Percentiles rank a stretch among this genome's conserved stretches.
Evolutionary conservation across 139 green algal genomes (phyloP).

Genomic region (Haematococcus lacustris): DNA sequence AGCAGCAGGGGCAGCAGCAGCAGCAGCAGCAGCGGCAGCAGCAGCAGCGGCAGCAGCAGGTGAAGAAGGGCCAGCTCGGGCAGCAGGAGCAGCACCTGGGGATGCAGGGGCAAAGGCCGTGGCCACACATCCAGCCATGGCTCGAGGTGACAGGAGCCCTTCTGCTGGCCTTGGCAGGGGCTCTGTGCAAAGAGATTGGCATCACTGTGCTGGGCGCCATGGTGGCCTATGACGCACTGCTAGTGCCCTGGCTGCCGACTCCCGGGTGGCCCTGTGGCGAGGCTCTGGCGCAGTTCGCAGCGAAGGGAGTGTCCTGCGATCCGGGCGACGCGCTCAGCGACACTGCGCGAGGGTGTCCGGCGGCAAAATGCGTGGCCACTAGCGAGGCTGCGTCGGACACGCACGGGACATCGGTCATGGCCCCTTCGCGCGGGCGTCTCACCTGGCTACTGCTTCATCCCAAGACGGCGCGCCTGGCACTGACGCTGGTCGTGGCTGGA

Average conservation of each 20-base stretch:
- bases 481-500: constrained; percentile 21
- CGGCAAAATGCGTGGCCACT: too few species aligned
- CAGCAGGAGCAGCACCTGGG: background rate
- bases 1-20: background rate
- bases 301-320: too few species aligned
- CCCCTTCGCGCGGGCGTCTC: too few species aligned
- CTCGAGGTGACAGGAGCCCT: constrained; percentile 22
- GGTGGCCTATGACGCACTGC: constrained; percentile 47
- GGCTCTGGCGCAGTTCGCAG: too few species aligned
- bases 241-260: constrained; percentile 38
- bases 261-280: background rate
- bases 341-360: too few species aligned
- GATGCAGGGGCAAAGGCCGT: background rate
- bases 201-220: constrained; percentile 60
- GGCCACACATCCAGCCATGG: too few species aligned
- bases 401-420: too few species aligned
- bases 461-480: constrained; percentile 26
- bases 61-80: background rate
- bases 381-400: too few species aligned
- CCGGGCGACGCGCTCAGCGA: too few species aligned
- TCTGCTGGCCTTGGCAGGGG: constrained; percentile 34
- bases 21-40: background rate
- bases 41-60: background rate
- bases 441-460: constrained; percentile 7
- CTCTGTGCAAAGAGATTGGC: constrained; percentile 74